phyloP scores from a whole-genome alignment of 179 eudicot genomes.

The Patellifolia procumbens region DNA sequence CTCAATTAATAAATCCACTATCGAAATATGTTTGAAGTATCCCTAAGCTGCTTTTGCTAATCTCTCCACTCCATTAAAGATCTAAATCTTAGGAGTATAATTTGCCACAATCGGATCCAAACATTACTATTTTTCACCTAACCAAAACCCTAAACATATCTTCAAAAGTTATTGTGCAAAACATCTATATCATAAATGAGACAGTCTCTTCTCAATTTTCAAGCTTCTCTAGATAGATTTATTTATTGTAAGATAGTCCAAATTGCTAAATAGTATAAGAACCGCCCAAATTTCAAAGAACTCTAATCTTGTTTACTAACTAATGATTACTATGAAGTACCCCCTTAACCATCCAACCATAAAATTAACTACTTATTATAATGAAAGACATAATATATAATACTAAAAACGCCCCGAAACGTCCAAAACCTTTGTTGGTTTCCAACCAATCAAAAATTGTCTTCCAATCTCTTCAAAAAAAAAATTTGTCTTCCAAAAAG shows the following conservation, averaged over 20 bases:
- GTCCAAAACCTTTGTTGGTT: conserved; percentile 27
- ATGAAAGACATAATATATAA: not conserved
- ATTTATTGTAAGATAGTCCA: not conserved
- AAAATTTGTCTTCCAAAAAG: not conserved
- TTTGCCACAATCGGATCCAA: no score
- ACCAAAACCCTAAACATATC: no score
- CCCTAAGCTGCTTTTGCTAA: no score
- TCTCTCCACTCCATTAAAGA: no score
- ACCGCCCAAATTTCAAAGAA: conserved; percentile 1
- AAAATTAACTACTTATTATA: not conserved
- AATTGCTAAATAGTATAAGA: not conserved
- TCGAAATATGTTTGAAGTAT: no score
- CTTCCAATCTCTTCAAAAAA: not conserved
- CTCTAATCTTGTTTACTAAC: not conserved
- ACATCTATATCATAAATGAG: no score
- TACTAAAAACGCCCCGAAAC: conserved; percentile 20
- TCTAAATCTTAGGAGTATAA: no score
- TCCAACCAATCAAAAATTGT: conserved; percentile 26
- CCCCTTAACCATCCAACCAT: conserved; percentile 18
- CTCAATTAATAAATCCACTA: no score
- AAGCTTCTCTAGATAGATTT: not conserved
- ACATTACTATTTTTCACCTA: no score
- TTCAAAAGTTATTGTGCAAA: not conserved
- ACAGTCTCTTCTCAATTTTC: no score
- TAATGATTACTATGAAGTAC: conserved; percentile 2